Base-by-base conservation (phyloP, 495 filamentous ascomycete species). In the Lasiosphaeria miniovina region DNA sequence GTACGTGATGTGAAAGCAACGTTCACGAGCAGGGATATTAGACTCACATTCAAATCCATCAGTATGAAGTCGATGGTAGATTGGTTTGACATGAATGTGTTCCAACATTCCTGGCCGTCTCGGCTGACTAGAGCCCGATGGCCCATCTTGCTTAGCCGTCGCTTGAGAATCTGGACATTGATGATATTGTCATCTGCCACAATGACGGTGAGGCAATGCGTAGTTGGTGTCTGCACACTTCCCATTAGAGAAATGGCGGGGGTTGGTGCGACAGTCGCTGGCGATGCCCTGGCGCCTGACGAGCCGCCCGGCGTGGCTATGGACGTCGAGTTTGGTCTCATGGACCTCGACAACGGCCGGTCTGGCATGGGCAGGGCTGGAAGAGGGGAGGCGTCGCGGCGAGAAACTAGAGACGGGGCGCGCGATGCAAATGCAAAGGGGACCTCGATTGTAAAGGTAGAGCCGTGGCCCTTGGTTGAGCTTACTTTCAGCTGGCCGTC, bases 141-240 rank as follows among this genome's bases (percentile, higher is more conserved):
- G 0, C 89, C 88, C 32, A 86, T 65, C 68, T 89, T 92, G 43
- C 85, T 84, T 2, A 95, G 71, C 6, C 90, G 75, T 64, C 91
- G 91, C 61, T 86, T 77, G 5, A 94, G 74, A 62, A 94, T 93
- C 60, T 83, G 88, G 61, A 86, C 87, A 58, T 95, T 95, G 59
- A 93, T 80, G 0, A 88, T 88, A 64, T 95, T 90, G 67, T 95
- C 90, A 69, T 95, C 90, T 2, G 90, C 90, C 6, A 94, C 85
- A 10, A 93, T 74, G 4, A 93, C 81, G 7, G 76, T 78, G 54
- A 90, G 77, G 12, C 79, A 68, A 9, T 75, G 60, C n/a, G 68
- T 62, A 3, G 52, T 43, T 38, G 63, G 60, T 3, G 57, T 63
- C 17, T 45, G 32, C 8, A 32, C 54, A 7, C 35, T 41, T 0